Evolutionary conservation across 2,329 filamentous ascomycete species (phyloP), one percentile per base, ranked within the genome.

Genomic region (Clonostachys byssicola): DNA sequence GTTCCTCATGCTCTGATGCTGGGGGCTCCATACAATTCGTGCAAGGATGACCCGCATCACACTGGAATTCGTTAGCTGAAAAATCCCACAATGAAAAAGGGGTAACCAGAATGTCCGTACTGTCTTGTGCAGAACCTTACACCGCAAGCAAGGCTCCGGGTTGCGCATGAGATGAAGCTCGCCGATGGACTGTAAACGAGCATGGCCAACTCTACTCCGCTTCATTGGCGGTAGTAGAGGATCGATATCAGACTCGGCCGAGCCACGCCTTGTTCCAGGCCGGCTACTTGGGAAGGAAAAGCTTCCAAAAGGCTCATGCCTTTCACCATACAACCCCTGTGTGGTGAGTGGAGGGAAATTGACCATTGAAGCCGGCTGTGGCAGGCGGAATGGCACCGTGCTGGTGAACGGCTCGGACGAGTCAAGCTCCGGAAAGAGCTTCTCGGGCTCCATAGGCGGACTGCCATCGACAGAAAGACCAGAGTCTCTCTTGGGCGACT

Each of bases 101-200:
- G 41, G 10, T 13, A 30, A 18, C 12, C 17, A 12, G 36, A 39
- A 39, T 18, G 14, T 17, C 53, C 69, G 57, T 67, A 80, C 77
- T 55, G 67, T 64, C 57, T 68, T 70, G 41, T 70, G 71, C 34
- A 68, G 57, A 9, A 72, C 61, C 56, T 67, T 73, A 56, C 78
- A 82, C 40, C 74, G 73, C 39, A 81, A 65, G 54, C 78, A 81
- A 13, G 72, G 68, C 14, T 70, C 70, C 14, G 66, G 59, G 35
- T 75, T 71, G 38, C 68, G 71, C 16, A 75, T 64, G 9, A 81
- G 65, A 39, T 69, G 70, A 5, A 82, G 67, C 58, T 81, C 78
- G 40, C 73, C 77, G 42, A 82, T 81, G 16, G 78, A 81, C 55
- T 81, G 71, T 2, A 82, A 63, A 20, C 75, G 72, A 36, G 74